phyloP scores from a whole-genome alignment of 2,329 filamentous ascomycete genomes.

The Ceratocystis eucalypticola region DNA sequence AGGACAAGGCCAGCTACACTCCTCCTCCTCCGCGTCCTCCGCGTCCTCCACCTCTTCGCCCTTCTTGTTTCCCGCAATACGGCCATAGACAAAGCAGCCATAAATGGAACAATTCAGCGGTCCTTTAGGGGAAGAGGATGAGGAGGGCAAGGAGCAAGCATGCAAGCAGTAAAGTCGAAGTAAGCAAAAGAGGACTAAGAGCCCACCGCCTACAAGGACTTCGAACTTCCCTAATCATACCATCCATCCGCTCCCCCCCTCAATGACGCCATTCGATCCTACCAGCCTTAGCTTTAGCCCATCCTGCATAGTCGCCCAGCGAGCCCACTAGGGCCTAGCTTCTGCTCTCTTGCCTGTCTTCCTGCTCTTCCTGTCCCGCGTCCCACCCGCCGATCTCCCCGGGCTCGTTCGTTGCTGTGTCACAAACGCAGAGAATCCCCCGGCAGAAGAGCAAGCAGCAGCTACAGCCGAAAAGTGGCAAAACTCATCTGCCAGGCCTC shows the following conservation, averaged over 20 bases:
- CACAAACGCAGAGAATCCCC: constrained; percentile 10
- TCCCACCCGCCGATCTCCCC: background rate
- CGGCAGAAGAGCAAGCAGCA: constrained; percentile 2
- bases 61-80: too few species aligned
- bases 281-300: background rate
- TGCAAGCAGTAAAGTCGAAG: background rate
- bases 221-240: background rate
- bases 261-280: constrained; percentile 12
- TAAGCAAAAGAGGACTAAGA: background rate
- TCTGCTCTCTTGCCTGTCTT: background rate
- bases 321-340: background rate
- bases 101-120: too few species aligned
- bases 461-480: background rate
- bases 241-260: background rate
- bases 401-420: background rate
- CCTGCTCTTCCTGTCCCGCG: background rate
- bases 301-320: background rate
- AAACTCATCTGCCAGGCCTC: background rate
- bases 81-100: too few species aligned
- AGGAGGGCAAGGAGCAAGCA: background rate
- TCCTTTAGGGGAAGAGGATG: too few species aligned
- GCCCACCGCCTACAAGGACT: background rate
- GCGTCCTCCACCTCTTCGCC: too few species aligned
- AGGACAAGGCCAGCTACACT: too few species aligned
- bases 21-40: too few species aligned